phyloP scores from a whole-genome alignment of 768 basidiomycete genomes.

The Macrolepiota fuliginosa region DNA sequence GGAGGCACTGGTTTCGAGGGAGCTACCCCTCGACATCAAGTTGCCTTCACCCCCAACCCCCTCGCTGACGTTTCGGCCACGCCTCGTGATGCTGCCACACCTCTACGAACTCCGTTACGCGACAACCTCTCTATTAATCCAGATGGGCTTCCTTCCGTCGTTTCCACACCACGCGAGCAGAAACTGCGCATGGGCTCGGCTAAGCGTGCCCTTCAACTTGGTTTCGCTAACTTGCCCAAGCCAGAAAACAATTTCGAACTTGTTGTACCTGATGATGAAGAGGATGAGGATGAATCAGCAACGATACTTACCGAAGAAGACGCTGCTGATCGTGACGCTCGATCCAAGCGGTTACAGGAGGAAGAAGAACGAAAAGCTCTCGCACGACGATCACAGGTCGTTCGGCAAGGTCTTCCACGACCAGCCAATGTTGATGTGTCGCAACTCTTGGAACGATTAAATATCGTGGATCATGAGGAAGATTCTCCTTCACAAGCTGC shows the following conservation, averaged over 20 bases:
- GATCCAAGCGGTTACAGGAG: constrained; percentile 59
- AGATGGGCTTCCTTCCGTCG: constrained; percentile 51
- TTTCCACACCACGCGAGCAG: constrained; percentile 77
- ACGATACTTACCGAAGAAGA: constrained; percentile 67
- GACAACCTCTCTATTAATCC: constrained; percentile 91
- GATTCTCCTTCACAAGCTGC: constrained; percentile 43
- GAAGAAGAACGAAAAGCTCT: constrained; percentile 77
- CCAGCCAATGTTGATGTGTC: constrained; percentile 80
- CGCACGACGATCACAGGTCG: constrained; percentile 78
- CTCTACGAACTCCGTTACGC: constrained; percentile 91
- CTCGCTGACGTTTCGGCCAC: constrained; percentile 67
- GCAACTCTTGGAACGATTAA: constrained; percentile 58
- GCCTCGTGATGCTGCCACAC: constrained; percentile 67
- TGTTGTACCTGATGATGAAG: constrained; percentile 86
- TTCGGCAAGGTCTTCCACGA: constrained; percentile 82
- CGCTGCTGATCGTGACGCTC: constrained; percentile 88
- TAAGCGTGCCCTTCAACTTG: constrained; percentile 75
- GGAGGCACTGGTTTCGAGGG: constrained; percentile 92
- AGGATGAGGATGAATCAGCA: constrained; percentile 50
- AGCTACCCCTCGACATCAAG: constrained; percentile 90
- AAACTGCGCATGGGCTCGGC: constrained; percentile 57
- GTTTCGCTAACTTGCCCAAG: constrained; percentile 81
- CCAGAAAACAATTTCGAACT: constrained; percentile 98
- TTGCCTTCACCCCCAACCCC: constrained; percentile 94
- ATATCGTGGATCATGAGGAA: constrained; percentile 44